Percentiles rank a stretch among this genome's conserved stretches.
Conservation (phyloP, 345 rosid genomes). For the Eucalyptus pauciflora region DNA sequence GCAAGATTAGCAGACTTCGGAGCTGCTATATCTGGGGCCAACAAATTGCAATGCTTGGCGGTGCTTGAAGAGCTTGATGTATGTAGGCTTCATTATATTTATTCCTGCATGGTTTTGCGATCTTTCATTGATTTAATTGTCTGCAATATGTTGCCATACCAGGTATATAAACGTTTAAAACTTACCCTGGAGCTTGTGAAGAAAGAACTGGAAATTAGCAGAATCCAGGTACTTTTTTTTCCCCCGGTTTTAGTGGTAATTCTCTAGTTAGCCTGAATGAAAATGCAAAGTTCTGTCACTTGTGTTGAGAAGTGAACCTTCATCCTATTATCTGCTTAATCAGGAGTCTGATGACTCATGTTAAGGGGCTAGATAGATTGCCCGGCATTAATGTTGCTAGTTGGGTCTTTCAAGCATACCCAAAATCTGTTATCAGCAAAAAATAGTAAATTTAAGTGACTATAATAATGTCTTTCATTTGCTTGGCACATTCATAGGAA, state of each 20-base stretch:
- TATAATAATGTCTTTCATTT: background rate
- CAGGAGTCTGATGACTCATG: background rate
- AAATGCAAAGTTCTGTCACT: background rate
- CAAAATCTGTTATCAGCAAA: background rate
- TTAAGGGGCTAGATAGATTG: background rate
- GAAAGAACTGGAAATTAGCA: constrained; percentile 97
- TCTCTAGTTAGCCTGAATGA: background rate
- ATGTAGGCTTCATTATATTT: constrained; percentile 9
- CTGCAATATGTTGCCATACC: background rate
- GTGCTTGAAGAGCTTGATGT: constrained; percentile 99
- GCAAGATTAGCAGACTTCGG: constrained; percentile 96
- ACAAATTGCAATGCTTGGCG: constrained; percentile 71
- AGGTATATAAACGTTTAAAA: constrained; percentile 90
- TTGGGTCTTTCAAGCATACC: background rate
- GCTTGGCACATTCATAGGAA: constrained; percentile 41
- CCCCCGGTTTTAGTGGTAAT: background rate
- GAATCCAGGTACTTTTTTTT: constrained; percentile 59
- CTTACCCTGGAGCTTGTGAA: constrained; percentile 81
- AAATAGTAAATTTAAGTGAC: background rate
- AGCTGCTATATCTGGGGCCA: constrained; percentile 95
- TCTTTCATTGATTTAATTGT: background rate
- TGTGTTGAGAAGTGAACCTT: background rate
- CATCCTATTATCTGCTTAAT: background rate
- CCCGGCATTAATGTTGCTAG: background rate
- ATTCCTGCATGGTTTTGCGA: background rate